These are phyloP conservation scores for Phlebopus sp. DNA, from an alignment of 1,284 basidiomycete species.

Conservation along the genomic window DNA sequence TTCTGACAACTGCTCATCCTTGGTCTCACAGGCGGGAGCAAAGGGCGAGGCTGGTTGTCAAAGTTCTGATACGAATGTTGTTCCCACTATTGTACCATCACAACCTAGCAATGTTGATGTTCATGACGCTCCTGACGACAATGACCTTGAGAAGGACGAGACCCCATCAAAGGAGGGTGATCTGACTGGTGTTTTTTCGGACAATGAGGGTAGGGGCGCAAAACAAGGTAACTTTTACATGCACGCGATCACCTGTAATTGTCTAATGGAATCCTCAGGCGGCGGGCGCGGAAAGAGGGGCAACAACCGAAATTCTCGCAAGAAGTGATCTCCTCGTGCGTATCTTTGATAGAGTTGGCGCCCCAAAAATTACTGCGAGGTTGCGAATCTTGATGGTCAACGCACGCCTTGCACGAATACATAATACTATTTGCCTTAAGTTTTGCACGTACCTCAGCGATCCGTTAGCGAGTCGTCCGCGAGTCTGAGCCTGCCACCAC, in stretches of 20 bases:
- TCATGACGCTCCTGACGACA: constrained; percentile 18
- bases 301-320: too few relatives aligned
- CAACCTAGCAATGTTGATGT: constrained; percentile 25
- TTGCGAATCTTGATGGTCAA: too few relatives aligned
- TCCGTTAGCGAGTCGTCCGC: too few relatives aligned
- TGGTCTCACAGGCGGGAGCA: constrained; percentile 18
- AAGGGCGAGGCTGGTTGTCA: not conserved
- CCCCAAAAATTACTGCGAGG: too few relatives aligned
- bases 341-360: too few relatives aligned
- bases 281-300: too few relatives aligned
- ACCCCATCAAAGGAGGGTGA: constrained; percentile 23
- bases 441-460: too few relatives aligned
- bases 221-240: constrained; percentile 14
- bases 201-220: constrained; percentile 12
- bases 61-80: constrained; percentile 14
- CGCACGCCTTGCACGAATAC: too few relatives aligned
- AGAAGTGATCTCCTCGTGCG: too few relatives aligned
- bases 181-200: constrained; percentile 10
- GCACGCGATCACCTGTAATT: not conserved
- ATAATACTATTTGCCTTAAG: too few relatives aligned
- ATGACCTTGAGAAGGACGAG: constrained; percentile 28
- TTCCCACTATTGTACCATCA: constrained; percentile 29
- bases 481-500: too few relatives aligned
- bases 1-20: constrained; percentile 33
- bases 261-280: too few relatives aligned